Evolutionary conservation across 1,139 yeast species (phyloP).

Genomic region (Suhomyces bolitotheri): DNA sequence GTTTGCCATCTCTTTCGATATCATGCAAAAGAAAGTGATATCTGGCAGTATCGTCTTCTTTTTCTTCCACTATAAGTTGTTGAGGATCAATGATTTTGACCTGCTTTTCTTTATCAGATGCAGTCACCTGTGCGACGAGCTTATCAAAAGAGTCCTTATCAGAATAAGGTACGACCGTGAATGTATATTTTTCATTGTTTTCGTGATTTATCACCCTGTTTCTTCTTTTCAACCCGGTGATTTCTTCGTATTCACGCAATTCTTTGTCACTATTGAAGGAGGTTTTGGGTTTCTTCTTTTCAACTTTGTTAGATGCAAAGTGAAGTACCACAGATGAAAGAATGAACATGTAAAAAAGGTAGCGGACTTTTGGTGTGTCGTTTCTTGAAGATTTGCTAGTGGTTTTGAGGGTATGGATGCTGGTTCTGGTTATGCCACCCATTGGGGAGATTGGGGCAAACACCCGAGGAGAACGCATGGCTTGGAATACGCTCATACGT

Average conservation of each 20-base stretch:
- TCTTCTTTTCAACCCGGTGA: constrained; percentile 57
- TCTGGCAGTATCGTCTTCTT: constrained; percentile 39
- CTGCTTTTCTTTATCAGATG: constrained; percentile 24
- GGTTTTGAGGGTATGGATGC: background rate
- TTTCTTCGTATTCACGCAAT: constrained; percentile 50
- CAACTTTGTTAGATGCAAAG: constrained; percentile 53
- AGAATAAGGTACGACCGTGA: constrained; percentile 48
- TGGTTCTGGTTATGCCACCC: too few relatives aligned
- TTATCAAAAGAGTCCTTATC: constrained; percentile 22
- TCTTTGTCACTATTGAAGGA: constrained; percentile 59
- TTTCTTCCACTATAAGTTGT: constrained; percentile 45
- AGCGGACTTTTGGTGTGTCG: constrained; percentile 46
- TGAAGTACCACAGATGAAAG: constrained; percentile 55
- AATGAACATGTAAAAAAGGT: constrained; percentile 50
- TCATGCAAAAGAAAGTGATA: constrained; percentile 46
- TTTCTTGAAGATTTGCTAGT: background rate
- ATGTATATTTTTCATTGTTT: constrained; percentile 32
- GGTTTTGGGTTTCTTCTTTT: constrained; percentile 48
- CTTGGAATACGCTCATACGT: background rate
- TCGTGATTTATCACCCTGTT: constrained; percentile 40
- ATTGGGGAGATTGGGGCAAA: background rate
- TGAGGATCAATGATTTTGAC: constrained; percentile 52
- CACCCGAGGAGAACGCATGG: background rate
- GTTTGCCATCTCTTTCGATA: constrained; percentile 34
- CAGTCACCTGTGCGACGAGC: constrained; percentile 21